These are phyloP conservation scores for Boletus bicolor DNA, from an alignment of 768 basidiomycete species.

Conservation along the genomic window DNA sequence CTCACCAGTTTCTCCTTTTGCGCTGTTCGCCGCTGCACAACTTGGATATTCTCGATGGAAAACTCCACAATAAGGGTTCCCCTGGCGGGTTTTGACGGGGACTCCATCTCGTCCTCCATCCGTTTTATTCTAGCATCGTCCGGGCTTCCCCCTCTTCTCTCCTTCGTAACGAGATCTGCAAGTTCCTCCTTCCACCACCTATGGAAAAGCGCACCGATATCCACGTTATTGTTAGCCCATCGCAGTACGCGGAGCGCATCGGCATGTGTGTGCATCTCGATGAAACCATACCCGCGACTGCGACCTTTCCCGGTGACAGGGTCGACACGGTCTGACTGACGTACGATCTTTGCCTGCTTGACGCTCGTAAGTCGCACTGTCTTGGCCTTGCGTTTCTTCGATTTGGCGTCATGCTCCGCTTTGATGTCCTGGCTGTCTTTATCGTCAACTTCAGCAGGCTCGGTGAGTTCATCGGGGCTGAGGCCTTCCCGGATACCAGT, in stretches of 20 bases:
- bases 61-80: constrained; percentile 86
- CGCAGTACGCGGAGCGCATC: constrained; percentile 89
- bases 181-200: constrained; percentile 86
- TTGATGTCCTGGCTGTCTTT: constrained; percentile 30
- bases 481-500: constrained; percentile 56
- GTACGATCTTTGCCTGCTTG: constrained; percentile 89
- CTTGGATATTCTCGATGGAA: constrained; percentile 92
- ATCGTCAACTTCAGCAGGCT: constrained; percentile 33
- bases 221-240: constrained; percentile 90
- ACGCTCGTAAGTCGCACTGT: constrained; percentile 47
- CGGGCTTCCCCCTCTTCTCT: constrained; percentile 46
- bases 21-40: constrained; percentile 71
- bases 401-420: constrained; percentile 19
- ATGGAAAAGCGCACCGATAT: constrained; percentile 59
- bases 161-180: constrained; percentile 52
- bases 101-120: constrained; percentile 53
- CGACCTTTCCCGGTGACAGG: constrained; percentile 81
- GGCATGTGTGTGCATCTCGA: constrained; percentile 84
- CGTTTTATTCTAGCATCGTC: constrained; percentile 54
- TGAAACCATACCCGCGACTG: constrained; percentile 93
- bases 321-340: constrained; percentile 87
- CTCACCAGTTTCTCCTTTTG: constrained; percentile 38
- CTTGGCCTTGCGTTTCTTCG: constrained; percentile 24
- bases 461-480: constrained; percentile 67
- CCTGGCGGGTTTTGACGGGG: constrained; percentile 35